phyloP scores from a whole-genome alignment of 306 rosid species.

The Erythrophleum fordii region DNA sequence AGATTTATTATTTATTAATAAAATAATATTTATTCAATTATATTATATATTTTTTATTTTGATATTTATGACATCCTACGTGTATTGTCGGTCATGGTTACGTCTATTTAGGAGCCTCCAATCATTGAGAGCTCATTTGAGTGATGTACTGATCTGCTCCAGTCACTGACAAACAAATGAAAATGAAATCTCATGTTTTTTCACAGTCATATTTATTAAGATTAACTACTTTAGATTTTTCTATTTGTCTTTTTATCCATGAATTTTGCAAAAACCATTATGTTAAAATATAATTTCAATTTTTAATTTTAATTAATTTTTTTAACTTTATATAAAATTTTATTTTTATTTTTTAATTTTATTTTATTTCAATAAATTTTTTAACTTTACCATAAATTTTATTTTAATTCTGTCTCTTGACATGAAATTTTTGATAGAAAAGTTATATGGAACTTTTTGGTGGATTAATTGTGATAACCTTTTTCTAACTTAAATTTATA shows the following conservation, averaged over 20 bases:
- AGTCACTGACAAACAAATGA: not conserved
- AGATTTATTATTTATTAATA: not conserved
- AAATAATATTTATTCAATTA: not conserved
- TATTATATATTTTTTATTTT: not conserved
- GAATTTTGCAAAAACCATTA: not conserved
- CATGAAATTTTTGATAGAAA: no score
- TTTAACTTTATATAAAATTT: no score
- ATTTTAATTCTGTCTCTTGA: no score
- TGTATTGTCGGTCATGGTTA: slow-evolving; percentile 21
- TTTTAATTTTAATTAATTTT: no score
- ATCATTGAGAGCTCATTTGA: not conserved
- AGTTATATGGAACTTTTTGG: no score
- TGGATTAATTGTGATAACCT: no score
- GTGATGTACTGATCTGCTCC: not conserved
- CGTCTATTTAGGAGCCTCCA: not conserved
- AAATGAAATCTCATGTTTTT: not conserved
- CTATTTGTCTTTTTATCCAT: not conserved
- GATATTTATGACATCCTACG: not conserved
- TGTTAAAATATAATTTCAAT: no score
- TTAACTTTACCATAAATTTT: no score
- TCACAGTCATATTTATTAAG: not conserved
- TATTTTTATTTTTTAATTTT: no score
- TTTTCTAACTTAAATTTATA: no score
- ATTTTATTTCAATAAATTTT: no score
- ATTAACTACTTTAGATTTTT: not conserved